Conservation (phyloP, 345 rosid species). For the Moricandia moricandioides region DNA sequence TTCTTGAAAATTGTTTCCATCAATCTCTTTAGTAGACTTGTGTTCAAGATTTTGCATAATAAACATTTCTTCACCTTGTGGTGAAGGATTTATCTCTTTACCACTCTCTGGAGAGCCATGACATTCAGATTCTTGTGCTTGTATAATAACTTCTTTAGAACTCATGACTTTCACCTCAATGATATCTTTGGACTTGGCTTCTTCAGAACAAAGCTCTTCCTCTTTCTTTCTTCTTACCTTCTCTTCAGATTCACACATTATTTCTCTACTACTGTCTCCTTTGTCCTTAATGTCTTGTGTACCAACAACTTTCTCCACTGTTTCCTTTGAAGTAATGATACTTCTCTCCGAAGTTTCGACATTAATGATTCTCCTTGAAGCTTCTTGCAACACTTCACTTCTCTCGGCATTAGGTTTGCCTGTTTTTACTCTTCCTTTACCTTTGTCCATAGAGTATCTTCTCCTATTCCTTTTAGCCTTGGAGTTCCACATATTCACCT, state of each 20-base stretch:
- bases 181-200: slow-evolving; percentile 9
- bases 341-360: slow-evolving; percentile 29
- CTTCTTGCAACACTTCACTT: slow-evolving; percentile 24
- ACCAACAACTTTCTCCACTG: slow-evolving; percentile 6
- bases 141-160: slow-evolving; percentile 2
- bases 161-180: slow-evolving; percentile 1
- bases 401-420: neutral
- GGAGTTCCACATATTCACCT: slow-evolving; percentile 38
- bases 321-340: slow-evolving; percentile 16
- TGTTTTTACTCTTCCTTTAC: neutral
- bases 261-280: slow-evolving; percentile 3
- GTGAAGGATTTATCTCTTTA: neutral
- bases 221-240: slow-evolving; percentile 5
- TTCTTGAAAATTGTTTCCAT: slow-evolving; percentile 4
- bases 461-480: slow-evolving; percentile 25
- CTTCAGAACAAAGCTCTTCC: neutral
- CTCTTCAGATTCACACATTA: neutral
- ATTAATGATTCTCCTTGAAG: slow-evolving; percentile 33
- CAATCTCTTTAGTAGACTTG: neutral
- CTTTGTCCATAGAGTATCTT: slow-evolving; percentile 10
- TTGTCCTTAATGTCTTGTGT: neutral
- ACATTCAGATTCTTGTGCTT: neutral
- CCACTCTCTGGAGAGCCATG: neutral
- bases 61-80: neutral
- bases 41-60: neutral